Conservation (phyloP, 345 rosid species). For the Theobroma cacao region DNA sequence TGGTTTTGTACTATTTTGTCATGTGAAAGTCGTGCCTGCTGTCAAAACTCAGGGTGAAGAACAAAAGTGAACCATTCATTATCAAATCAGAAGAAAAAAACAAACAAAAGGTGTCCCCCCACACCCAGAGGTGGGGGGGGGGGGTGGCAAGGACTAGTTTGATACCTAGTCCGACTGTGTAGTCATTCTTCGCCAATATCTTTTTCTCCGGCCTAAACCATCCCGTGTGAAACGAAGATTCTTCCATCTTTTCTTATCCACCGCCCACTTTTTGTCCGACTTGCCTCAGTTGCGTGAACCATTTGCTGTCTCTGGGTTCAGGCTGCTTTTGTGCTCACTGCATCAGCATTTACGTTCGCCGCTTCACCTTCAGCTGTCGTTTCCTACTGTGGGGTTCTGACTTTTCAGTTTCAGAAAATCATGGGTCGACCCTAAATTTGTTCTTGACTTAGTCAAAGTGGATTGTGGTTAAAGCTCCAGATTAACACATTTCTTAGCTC, state of each 20-base stretch:
- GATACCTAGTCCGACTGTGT: not conserved
- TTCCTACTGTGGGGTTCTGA: not conserved
- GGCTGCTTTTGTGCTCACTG: not conserved
- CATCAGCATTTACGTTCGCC: not conserved
- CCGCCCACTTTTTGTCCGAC: not conserved
- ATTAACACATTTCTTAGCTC: not conserved
- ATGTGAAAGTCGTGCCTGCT: no score
- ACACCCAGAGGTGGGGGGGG: no score
- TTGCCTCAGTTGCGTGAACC: not conserved
- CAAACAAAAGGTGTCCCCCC: no score
- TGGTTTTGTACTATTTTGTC: no score
- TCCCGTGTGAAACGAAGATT: not conserved
- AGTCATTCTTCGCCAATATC: not conserved
- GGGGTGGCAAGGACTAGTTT: not conserved
- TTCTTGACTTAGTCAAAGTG: not conserved
- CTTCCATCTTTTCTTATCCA: not conserved
- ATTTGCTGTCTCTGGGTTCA: not conserved
- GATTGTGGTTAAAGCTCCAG: not conserved
- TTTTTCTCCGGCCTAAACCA: not conserved
- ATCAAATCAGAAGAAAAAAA: no score
- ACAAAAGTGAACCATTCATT: no score
- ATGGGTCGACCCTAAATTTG: not conserved
- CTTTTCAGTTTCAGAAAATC: not conserved
- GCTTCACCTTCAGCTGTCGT: not conserved
- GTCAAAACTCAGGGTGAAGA: no score